Evolutionary conservation across 192 early-diverging fungal genomes (phyloP).

Genomic region (Chytriomyces confervae): DNA sequence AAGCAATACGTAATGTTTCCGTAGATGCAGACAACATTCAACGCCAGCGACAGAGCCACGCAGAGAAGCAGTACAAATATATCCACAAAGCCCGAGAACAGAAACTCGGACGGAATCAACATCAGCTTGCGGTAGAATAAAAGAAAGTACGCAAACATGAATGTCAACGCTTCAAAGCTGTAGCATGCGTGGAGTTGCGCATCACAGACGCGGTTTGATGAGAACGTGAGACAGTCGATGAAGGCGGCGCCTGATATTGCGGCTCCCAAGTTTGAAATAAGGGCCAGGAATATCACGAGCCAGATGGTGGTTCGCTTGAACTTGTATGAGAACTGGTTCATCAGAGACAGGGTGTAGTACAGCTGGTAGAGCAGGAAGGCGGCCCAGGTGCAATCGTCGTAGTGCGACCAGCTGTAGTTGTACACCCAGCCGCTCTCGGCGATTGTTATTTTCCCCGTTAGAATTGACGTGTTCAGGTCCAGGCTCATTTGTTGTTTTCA

Average conservation of each 20-base stretch:
- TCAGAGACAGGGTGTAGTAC: not conserved
- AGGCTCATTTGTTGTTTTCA: too few species aligned
- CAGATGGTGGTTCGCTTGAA: slow-evolving; percentile 11
- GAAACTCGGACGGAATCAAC: not conserved
- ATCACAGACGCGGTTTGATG: not conserved
- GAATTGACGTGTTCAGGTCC: too few species aligned
- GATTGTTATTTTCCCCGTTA: too few species aligned
- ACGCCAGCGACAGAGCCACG: not conserved
- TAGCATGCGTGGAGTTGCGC: slow-evolving; percentile 9
- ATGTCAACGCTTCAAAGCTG: not conserved
- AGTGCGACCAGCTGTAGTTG: not conserved
- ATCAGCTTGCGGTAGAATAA: not conserved
- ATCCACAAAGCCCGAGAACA: not conserved
- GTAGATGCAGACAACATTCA: slow-evolving; percentile 4
- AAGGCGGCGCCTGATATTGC: not conserved
- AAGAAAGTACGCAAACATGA: slow-evolving; percentile 11
- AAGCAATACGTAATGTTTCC: not conserved
- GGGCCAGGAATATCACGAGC: not conserved
- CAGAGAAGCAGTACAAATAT: not conserved
- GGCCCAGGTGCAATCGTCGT: not conserved
- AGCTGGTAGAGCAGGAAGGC: slow-evolving; percentile 4
- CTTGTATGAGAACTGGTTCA: not conserved
- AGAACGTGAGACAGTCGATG: slow-evolving; percentile 12
- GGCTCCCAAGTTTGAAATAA: not conserved
- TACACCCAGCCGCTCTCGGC: not conserved